Evolutionary conservation across 495 filamentous ascomycete genomes (phyloP).

Genomic region (Podospora tetraspora): DNA sequence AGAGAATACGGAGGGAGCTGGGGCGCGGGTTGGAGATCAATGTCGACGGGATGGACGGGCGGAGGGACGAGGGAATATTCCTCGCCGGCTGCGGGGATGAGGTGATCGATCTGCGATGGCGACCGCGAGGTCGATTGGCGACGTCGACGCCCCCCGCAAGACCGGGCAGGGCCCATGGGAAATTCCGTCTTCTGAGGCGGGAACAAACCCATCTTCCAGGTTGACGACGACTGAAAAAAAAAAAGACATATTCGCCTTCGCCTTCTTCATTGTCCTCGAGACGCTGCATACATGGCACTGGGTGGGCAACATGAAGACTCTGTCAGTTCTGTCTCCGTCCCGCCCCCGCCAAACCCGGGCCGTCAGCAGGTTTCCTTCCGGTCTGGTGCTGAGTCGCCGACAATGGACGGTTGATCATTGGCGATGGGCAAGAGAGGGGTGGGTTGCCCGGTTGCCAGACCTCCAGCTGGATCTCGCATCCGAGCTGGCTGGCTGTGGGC

Average conservation of each 20-base stretch:
- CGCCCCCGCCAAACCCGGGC: not conserved
- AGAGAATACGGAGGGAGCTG: not conserved
- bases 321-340: not conserved
- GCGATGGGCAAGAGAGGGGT: not conserved
- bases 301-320: not conserved
- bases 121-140: not conserved
- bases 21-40: not conserved
- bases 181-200: not conserved
- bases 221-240: not conserved
- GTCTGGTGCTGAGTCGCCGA: not conserved
- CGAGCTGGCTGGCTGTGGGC: not conserved
- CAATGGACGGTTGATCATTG: not conserved
- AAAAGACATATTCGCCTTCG: not conserved
- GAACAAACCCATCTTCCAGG: not conserved
- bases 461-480: too few relatives aligned
- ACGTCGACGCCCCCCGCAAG: not conserved
- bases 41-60: too few relatives aligned
- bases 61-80: not conserved
- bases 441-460: too few relatives aligned
- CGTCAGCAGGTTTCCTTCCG: slow-evolving; percentile 5
- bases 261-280: not conserved
- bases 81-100: not conserved
- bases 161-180: not conserved
- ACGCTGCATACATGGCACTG: not conserved
- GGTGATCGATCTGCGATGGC: not conserved